A percentile compares a stretch with the other conserved stretches of the same genome.
phyloP scores from a whole-genome alignment of 2,329 filamentous ascomycete genomes.

The Xylariaceae sp. region DNA sequence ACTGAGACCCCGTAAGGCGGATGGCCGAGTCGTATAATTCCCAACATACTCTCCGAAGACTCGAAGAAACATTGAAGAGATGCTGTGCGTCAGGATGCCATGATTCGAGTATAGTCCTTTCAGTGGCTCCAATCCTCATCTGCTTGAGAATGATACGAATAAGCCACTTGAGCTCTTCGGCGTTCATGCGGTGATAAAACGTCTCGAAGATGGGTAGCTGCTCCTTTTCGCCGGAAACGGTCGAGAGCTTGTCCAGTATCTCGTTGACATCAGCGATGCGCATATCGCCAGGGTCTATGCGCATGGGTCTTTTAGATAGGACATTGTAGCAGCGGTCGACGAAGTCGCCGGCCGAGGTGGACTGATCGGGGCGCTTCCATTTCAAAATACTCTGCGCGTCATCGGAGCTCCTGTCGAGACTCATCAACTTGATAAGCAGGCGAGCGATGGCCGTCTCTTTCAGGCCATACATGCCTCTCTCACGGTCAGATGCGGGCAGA shows the following conservation, averaged over 20 bases:
- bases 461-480: conserved; percentile 86
- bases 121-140: conserved; percentile 70
- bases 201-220: conserved; percentile 74
- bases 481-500: conserved; percentile 85
- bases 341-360: conserved; percentile 77
- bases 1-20: conserved; percentile 68
- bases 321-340: conserved; percentile 83
- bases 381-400: conserved; percentile 81
- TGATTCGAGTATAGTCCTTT: conserved; percentile 78
- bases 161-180: conserved; percentile 89
- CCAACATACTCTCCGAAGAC: conserved; percentile 87
- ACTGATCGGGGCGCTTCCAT: conserved; percentile 74
- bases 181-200: conserved; percentile 88
- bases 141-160: conserved; percentile 86
- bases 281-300: conserved; percentile 68
- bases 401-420: conserved; percentile 84
- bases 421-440: conserved; percentile 84
- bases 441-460: conserved; percentile 91
- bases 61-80: conserved; percentile 86
- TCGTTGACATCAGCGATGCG: conserved; percentile 86
- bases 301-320: conserved; percentile 75
- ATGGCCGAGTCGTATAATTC: conserved; percentile 71
- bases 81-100: conserved; percentile 76
- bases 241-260: conserved; percentile 71
- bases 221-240: conserved; percentile 72